These are phyloP conservation scores for Cubamyces sp. DNA, from an alignment of 768 basidiomycete genomes.

Conservation along the genomic window DNA sequence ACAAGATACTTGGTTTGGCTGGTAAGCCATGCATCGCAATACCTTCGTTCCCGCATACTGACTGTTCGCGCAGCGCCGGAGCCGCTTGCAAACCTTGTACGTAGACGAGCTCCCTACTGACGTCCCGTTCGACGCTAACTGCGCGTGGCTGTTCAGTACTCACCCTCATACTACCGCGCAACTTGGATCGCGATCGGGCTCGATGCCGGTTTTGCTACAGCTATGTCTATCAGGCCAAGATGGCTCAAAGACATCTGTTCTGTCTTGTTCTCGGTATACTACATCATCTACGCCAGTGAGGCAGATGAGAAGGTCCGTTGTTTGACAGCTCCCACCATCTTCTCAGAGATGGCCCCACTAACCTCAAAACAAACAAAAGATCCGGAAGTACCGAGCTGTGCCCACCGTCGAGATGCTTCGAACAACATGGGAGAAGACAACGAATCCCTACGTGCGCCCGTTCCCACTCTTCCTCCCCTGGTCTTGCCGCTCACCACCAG, in stretches of 20 bases:
- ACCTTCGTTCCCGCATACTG: background rate
- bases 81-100: conserved; percentile 84
- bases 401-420: conserved; percentile 97
- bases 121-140: conserved; percentile 8
- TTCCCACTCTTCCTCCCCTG: conserved; percentile 18
- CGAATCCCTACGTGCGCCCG: conserved; percentile 81
- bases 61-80: conserved; percentile 71
- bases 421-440: conserved; percentile 95
- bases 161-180: conserved; percentile 91
- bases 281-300: conserved; percentile 86
- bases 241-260: conserved; percentile 91
- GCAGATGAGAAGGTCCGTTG: conserved; percentile 90
- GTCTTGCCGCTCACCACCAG: background rate
- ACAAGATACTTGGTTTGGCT: conserved; percentile 81
- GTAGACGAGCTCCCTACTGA: conserved; percentile 32
- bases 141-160: conserved; percentile 58
- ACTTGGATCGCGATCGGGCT: conserved; percentile 94
- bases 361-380: conserved; percentile 46
- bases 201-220: conserved; percentile 97
- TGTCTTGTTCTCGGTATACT: conserved; percentile 85
- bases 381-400: conserved; percentile 88
- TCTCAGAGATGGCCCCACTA: background rate
- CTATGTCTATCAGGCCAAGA: conserved; percentile 89
- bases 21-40: conserved; percentile 50
- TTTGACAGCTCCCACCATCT: background rate